Base-by-base conservation (phyloP, 1,284 basidiomycete species). In the Puccinia triticina region DNA sequence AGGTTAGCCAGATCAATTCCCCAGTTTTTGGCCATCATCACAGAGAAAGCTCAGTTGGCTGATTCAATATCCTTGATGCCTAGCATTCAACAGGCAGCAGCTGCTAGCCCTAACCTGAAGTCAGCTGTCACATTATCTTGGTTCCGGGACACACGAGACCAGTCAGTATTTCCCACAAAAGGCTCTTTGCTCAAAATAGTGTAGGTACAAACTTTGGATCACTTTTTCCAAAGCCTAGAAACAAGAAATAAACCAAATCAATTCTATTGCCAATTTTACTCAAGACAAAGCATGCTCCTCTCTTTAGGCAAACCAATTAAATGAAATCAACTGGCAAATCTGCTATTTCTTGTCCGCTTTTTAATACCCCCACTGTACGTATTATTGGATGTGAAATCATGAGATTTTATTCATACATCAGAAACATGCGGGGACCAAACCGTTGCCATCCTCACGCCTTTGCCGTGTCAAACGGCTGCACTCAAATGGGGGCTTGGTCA, bases 41-140 rank as follows among this genome's bases (percentile, higher is more conserved):
- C 16, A 46, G 40, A 34, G 16, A 74, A 50, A 10, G 7, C 29
- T 64, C 26, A 4, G 59, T 32, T 21, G 29, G n/a, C 26, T 40
- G 12, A 29, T 53, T 43, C 12, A 23, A 37, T 40, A 59, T 40
- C 32, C 18, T 40, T 37, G 34, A 83, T 77, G 26, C 26, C 26
- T 85, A 96, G 94, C 80, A 92, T 96, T 84, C 92, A 95, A 23
- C 91, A 93, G 53, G 46, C 32, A 8, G 66, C 78, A 86, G 90
- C 92, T 0, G 94, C 94, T 0, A 92, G 93, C 0, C 90, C 91
- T 37, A 91, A 92, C 0, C 87, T 92, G 84, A 99, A 98, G 88
- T 95, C 94, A 0, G 90, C 94, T 0, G 81, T 99, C 0, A 92
- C 92, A 10, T 94, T 98, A 85, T 91, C 91, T 0, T 94, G 91